phyloP scores from a whole-genome alignment of 176 grass and related monocot species.

The Zoysia japonica region DNA sequence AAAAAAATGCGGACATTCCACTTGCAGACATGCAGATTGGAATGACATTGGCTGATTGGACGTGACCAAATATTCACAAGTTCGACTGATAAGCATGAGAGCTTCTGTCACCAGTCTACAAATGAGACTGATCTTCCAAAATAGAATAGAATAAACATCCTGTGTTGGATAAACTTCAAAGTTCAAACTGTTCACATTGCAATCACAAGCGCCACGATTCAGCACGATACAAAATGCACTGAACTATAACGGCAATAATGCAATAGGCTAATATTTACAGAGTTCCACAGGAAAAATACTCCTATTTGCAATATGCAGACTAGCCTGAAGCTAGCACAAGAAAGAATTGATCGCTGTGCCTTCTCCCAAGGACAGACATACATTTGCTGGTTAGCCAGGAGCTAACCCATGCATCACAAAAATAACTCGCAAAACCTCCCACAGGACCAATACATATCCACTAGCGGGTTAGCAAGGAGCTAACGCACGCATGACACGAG shows the following conservation, averaged over 20 bases:
- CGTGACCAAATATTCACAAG: no score
- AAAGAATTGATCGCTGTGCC: constrained; percentile 5
- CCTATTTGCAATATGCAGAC: background rate
- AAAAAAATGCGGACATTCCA: background rate
- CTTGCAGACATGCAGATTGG: background rate
- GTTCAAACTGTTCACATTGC: background rate
- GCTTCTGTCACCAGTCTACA: background rate
- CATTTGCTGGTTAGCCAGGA: constrained; percentile 64
- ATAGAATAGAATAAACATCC: background rate
- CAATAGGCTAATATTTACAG: constrained; percentile 38
- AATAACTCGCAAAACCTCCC: background rate
- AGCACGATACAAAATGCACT: background rate
- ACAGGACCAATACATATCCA: background rate
- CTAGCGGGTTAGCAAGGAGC: constrained; percentile 61
- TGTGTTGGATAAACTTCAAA: no score
- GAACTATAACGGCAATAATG: background rate
- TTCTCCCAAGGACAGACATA: constrained; percentile 1
- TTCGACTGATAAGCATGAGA: background rate
- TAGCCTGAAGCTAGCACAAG: constrained; percentile 18
- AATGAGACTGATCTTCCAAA: background rate
- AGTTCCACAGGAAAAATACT: background rate
- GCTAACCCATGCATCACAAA: constrained; percentile 48
- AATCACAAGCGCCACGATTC: background rate
- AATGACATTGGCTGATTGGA: background rate
- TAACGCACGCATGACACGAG: constrained; percentile 36